These are phyloP conservation scores for Penicillium brevicompactum DNA, from an alignment of 2,329 filamentous ascomycete species.

Conservation along the genomic window DNA sequence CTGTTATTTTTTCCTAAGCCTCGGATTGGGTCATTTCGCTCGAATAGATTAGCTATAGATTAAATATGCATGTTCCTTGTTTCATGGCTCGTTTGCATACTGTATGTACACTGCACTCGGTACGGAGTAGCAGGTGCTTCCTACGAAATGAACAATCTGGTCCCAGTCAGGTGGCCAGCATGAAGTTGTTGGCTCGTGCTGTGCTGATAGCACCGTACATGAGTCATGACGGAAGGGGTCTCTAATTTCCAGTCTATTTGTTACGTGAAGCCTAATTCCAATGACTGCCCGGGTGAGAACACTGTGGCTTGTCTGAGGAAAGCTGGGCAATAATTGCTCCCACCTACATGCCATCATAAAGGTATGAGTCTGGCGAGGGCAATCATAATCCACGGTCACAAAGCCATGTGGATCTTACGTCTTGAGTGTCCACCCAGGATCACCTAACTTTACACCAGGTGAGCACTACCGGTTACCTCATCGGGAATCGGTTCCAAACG, in stretches of 20 bases:
- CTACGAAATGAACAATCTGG: not conserved
- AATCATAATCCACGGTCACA: slow-evolving; percentile 1
- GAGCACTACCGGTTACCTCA: not conserved
- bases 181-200: slow-evolving; percentile 19
- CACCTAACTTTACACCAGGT: not conserved
- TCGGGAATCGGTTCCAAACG: not conserved
- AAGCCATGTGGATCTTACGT: slow-evolving; percentile 3
- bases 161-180: slow-evolving; percentile 8
- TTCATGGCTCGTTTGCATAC: not conserved
- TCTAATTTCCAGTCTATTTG: not conserved
- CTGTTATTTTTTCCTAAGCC: not conserved
- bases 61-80: not conserved
- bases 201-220: slow-evolving; percentile 1
- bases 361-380: slow-evolving; percentile 14
- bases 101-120: slow-evolving; percentile 3
- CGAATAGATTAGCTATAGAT: not conserved
- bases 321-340: slow-evolving; percentile 15
- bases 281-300: not conserved
- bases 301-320: not conserved
- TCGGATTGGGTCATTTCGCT: not conserved
- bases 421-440: no score
- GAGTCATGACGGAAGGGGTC: slow-evolving; percentile 4
- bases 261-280: not conserved
- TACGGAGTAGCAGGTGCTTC: not conserved
- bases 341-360: slow-evolving; percentile 7